Evolutionary conservation across 768 basidiomycete species (phyloP).

Genomic region (Podaxis sp.): DNA sequence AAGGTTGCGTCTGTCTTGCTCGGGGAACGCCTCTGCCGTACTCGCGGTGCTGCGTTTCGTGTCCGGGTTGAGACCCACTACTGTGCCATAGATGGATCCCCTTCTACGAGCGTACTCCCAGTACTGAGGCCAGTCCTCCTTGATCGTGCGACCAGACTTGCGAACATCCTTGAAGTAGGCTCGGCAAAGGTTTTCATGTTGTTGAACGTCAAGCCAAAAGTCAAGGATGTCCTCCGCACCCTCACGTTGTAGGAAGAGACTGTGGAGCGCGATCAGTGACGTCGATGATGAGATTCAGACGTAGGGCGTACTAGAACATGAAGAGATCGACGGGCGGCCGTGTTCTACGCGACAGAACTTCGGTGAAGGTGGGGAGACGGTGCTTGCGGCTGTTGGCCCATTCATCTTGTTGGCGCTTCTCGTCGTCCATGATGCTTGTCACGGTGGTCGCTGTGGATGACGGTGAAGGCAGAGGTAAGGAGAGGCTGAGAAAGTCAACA

Average conservation of each 20-base stretch:
- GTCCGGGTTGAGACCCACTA: conserved; percentile 72
- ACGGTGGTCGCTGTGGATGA: conserved; percentile 17
- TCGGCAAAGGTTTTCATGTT: conserved; percentile 97
- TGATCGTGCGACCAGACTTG: conserved; percentile 89
- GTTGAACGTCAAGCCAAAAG: conserved; percentile 99
- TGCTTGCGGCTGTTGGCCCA: conserved; percentile 70
- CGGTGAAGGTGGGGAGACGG: conserved; percentile 82
- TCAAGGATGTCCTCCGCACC: conserved; percentile 95
- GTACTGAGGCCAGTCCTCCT: conserved; percentile 98
- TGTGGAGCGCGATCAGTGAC: conserved; percentile 26
- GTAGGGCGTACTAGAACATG: conserved; percentile 89
- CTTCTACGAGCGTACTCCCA: conserved; percentile 91
- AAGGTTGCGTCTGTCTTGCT: conserved; percentile 69
- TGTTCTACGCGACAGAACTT: conserved; percentile 89
- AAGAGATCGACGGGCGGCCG: conserved; percentile 96
- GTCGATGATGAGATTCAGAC: conserved; percentile 6
- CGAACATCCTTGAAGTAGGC: conserved; percentile 99
- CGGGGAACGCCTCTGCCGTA: conserved; percentile 68
- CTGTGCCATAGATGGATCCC: conserved; percentile 91
- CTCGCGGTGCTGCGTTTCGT: conserved; percentile 82
- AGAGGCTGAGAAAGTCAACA: conserved; percentile 29
- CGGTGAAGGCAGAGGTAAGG: conserved; percentile 19
- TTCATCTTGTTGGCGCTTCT: conserved; percentile 66
- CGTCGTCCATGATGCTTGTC: conserved; percentile 38
- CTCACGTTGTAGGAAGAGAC: conserved; percentile 94